Evolutionary conservation across 106 monocot genomes (phyloP), one percentile per base, ranked within the genome.

Genomic region (Agapanthus africanus): DNA sequence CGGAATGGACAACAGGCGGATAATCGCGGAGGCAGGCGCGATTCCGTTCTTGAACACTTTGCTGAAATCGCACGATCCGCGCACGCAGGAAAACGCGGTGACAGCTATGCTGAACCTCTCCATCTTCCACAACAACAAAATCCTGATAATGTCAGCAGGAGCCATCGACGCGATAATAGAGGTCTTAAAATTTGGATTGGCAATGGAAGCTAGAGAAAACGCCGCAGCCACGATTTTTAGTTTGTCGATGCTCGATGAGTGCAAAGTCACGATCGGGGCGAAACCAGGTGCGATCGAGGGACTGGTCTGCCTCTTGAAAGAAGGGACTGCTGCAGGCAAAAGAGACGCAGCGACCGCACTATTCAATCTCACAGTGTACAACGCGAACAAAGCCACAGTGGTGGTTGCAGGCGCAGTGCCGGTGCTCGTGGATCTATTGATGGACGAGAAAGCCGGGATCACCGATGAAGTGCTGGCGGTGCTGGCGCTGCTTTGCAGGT

Each of bases 181-280:
- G 1, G 84, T 84, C 1, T 49, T 84, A 11, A 6, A 30, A 11
- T 8, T 37, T 0, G 80, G 80, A 3, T 9, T 40, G 11, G 40
- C 76, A 23, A 71, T 68, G 77, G 84, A 84, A 19, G 84, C 84
- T 3, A 57, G 84, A 61, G 84, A 84, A 72, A 84, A 84, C 44
- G 84, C 84, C 3, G 84, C 84, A 23, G 80, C 84, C 4, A 57
- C 84, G 4, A 75, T 83, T 5, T 83, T 46, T 57, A 83, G 83
- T 67, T 37, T 83, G 37, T 71, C 83, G 15, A 71, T 75, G 42
- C 7, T 71, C 18, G 77, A 84, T 26, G 84, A 84, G 34, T 70
- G 61, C 66, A 80, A 74, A 37, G 51, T 50, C 3, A 14, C 65
- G 8, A 80, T 84, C 14, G 84, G 80, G 8, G 50, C 77, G 11